Conservation (phyloP, 805 yeast genomes). For the Zygosaccharomyces pseudorouxii region DNA sequence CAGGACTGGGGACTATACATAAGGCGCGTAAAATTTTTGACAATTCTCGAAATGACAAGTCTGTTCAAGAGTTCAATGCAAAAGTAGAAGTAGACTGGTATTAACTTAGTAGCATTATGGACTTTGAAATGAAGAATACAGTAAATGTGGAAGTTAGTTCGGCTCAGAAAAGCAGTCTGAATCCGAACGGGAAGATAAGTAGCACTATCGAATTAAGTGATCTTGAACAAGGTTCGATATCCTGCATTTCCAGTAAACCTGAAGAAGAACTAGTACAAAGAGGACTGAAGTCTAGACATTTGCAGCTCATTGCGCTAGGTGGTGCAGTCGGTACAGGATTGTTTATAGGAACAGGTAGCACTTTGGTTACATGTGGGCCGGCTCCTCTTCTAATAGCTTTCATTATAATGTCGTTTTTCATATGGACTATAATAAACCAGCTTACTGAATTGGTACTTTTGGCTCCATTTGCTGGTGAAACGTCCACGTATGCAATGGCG, state of each 20-base stretch:
- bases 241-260: neutral
- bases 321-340: slow-evolving; percentile 47
- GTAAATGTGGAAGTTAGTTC: neutral
- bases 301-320: slow-evolving; percentile 13
- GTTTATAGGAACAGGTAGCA: slow-evolving; percentile 39
- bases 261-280: neutral
- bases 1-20: neutral
- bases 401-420: slow-evolving; percentile 17
- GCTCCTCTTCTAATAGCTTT: slow-evolving; percentile 37
- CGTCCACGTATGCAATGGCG: slow-evolving; percentile 36
- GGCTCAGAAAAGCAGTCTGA: neutral
- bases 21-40: neutral
- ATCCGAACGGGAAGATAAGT: neutral
- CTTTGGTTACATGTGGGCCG: slow-evolving; percentile 37
- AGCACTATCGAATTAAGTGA: neutral
- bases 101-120: neutral
- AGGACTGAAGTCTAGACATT: slow-evolving; percentile 16
- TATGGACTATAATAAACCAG: slow-evolving; percentile 38
- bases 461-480: slow-evolving; percentile 39
- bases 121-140: neutral
- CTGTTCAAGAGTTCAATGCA: neutral
- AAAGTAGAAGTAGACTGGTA: neutral
- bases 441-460: slow-evolving; percentile 38
- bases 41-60: neutral
- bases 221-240: neutral